Evolutionary conservation across 169 alveolate genomes (phyloP), one percentile per base, ranked within the genome.

Genomic region (Perkinsus olseni): DNA sequence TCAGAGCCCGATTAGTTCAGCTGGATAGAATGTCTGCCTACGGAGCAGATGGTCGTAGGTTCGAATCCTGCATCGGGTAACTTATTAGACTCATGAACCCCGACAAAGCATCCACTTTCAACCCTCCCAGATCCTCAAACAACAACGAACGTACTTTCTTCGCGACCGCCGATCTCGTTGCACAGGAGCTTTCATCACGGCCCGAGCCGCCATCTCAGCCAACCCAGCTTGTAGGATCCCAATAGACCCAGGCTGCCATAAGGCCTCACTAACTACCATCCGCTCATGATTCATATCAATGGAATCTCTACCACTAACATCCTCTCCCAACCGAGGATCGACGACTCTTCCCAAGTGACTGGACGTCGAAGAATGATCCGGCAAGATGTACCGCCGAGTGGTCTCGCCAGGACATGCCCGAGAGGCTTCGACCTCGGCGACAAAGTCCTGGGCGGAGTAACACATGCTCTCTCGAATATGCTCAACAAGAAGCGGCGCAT

Each of bases 31-130:
- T 62, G 82, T 62, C 82, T 62, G 82, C 82, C 82, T 62, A 62
- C 82, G 82, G 82, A 62, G 82, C 82, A 62, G 82, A 62, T 62
- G 82, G 82, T 62, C 82, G 82, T 62, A 62, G 82, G 82, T 62
- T 62, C 82, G 82, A 62, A 62, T 62, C 82, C 82, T 62, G 82
- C 82, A 62, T 62, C 82, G 82, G 82, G 82, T 62, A 62, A 40
- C 50, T 40, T 40, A 6, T 40, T n/a, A n/a, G n/a, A n/a, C n/a
- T n/a, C n/a, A n/a, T n/a, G n/a, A n/a, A n/a, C n/a, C n/a, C n/a
- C n/a, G n/a, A n/a, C n/a, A n/a, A n/a, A n/a, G n/a, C n/a, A n/a
- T n/a, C n/a, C n/a, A n/a, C n/a, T 45, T 45, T 45, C 62, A 45
- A 45, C 6, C 62, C 62, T 17, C 62, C 24, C 17, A 45, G 17